phyloP scores from a whole-genome alignment of 1,139 yeast species.

The Meyerozyma elateridarum region DNA sequence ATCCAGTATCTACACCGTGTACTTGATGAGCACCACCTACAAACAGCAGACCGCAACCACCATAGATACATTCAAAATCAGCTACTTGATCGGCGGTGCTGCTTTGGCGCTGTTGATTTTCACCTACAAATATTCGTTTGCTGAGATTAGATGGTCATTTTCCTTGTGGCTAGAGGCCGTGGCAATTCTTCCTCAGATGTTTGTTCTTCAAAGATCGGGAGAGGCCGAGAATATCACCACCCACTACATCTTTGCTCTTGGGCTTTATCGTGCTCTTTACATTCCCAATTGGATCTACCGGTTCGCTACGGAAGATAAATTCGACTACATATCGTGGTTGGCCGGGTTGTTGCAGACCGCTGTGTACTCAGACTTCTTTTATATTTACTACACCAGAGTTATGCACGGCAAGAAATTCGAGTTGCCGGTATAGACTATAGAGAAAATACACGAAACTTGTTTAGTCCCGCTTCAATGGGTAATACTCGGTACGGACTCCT shows the following conservation, averaged over 20 bases:
- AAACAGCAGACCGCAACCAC: constrained; percentile 48
- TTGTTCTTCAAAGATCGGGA: constrained; percentile 84
- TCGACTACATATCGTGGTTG: constrained; percentile 66
- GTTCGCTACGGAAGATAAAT: constrained; percentile 59
- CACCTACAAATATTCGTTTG: constrained; percentile 56
- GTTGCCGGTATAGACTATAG: constrained; percentile 53
- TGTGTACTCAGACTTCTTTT: constrained; percentile 91
- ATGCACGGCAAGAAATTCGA: constrained; percentile 78
- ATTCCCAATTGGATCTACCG: constrained; percentile 95
- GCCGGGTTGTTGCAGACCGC: constrained; percentile 86
- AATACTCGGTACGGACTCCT: constrained; percentile 80
- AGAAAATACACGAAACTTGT: too few relatives aligned
- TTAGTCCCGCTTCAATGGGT: constrained; percentile 85
- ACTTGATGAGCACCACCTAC: constrained; percentile 63
- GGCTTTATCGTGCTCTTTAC: constrained; percentile 81
- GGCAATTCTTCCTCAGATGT: constrained; percentile 89
- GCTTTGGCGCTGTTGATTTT: constrained; percentile 57
- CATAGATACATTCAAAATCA: constrained; percentile 70
- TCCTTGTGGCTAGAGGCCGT: constrained; percentile 85
- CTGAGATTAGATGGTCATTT: constrained; percentile 72
- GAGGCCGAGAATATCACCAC: constrained; percentile 83
- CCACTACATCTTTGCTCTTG: constrained; percentile 91
- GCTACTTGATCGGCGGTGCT: constrained; percentile 66
- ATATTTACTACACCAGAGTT: constrained; percentile 75
- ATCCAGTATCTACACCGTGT: constrained; percentile 71